A percentile compares a stretch with the other conserved stretches of the same genome.
Conservation (phyloP, 495 filamentous ascomycete species). For the Extremus antarcticus region DNA sequence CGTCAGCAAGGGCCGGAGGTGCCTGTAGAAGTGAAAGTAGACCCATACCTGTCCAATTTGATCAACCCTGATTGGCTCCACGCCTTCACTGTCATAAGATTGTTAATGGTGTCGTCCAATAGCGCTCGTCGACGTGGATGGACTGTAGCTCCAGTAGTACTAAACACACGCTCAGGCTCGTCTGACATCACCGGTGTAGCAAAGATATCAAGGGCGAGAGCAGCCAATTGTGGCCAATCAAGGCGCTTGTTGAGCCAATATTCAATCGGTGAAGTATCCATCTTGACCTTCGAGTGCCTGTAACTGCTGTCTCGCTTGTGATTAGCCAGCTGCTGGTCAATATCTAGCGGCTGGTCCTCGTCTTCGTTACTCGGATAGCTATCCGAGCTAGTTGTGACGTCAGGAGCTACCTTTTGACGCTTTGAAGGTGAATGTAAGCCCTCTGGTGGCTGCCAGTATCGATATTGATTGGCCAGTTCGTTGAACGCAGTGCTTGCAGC, state of each 20-base stretch:
- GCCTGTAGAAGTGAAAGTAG: no score
- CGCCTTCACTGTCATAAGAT: background rate
- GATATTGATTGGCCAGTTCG: background rate
- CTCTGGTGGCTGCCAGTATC: background rate
- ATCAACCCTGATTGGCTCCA: no score
- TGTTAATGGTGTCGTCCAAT: background rate
- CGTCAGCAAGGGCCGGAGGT: no score
- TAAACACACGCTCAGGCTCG: no score
- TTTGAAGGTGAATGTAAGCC: no score
- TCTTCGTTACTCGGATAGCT: background rate
- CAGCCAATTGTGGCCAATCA: no score
- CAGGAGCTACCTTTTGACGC: background rate
- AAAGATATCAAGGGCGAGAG: no score
- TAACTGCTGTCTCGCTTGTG: background rate
- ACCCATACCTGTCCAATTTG: no score
- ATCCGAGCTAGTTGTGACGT: no score
- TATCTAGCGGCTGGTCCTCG: background rate
- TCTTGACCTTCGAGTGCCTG: no score
- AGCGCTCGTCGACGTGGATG: background rate
- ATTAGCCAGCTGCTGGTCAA: background rate
- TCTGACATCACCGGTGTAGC: no score
- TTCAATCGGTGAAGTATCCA: background rate
- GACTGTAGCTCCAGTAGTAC: no score
- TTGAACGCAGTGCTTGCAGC: background rate
- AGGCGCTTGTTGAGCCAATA: background rate